Base-by-base conservation (phyloP, 768 basidiomycete genomes). In the Hebeloma cylindrosporum region DNA sequence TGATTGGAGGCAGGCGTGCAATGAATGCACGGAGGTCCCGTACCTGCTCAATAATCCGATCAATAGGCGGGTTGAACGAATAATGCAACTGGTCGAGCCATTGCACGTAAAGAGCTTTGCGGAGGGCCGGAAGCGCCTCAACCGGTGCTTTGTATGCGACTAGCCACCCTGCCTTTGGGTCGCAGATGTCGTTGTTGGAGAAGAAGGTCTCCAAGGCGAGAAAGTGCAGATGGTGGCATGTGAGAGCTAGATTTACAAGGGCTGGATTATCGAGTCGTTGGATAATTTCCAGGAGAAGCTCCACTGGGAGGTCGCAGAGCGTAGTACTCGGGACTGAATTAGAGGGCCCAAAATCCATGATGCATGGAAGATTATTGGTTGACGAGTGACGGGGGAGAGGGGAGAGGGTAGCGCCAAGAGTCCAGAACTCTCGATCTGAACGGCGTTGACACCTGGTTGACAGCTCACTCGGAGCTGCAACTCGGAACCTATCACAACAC, bases 71-170 rank as follows among this genome's bases (percentile, higher is more conserved):
- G 37, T 46, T 50, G n/a, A 50, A 32, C 26, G 40, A 45, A 33
- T 31, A 50, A 35, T 50, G 36, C 7, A 50, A 17, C 27, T 50
- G 43, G 3, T 28, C 25, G 17, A 50, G 30, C 2, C 27, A 25
- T 18, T 45, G 39, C 5, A 50, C 43, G 20, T 32, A 50, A 9
- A 40, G 36, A 4, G 48, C 48, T 5, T 37, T 38, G 26, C 36
- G 43, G 13, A 50, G 23, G 4, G 44, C 48, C 9, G 23, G 29
- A 1, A 50, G 44, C 5, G 48, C 45, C 30, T 50, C 37, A 6
- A 35, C 36, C 21, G 48, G 48, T 7, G 35, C 36, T 26, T 40
- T 45, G 27, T 46, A 50, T n/a, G 45, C 48, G n/a, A 50, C 43
- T 8, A 50, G 17, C 44, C 43, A 50, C n/a, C 44, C 44, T 17